Evolutionary conservation across 2,329 filamentous ascomycete genomes (phyloP), one percentile per base, ranked within the genome.

Genomic region (Fusarium nanum): DNA sequence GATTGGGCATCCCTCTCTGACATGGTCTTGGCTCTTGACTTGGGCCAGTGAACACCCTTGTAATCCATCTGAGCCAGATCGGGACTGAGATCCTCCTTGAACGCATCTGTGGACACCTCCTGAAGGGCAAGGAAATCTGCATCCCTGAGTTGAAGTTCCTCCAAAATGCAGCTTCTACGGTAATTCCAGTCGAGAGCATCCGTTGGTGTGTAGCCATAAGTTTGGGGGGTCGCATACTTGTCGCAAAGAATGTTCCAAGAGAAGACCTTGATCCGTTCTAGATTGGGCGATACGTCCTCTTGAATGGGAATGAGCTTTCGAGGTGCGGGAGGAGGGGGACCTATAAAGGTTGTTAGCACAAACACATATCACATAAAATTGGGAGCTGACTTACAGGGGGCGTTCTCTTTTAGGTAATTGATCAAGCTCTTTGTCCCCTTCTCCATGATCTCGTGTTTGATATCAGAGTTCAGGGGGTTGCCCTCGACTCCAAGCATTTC

Each of bases 161-260:
- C 89, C 60, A 98, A 82, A 67, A 99, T 96, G 61, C 92, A 88
- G 60, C 92, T 89, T 76, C 91, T 92, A 57, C 96, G 91, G 76
- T 93, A 94, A 40, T 96, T 92, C 96, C 96, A 99, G 28, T 88
- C 85, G 25, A 99, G 85, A 11, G 93, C 93, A 58, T 87, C 88
- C 18, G 91, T 91, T 4, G 96, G 93, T 0, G 94, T 95, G 79
- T 98, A 98, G 45, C 95, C 95, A 78, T 98, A 98, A 67, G 93
- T 89, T 57, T 90, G 86, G 57, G 89, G 86, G 0, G 94, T 98
- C 7, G 94, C 94, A 75, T 96, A 97, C 76, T 94, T 93, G 80
- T 98, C 94, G 81, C 95, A 98, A 13, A 99, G 87, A 48, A 95
- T 97, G 79, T 99, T 99, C 90, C 96, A 98, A 23, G 93, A 97